A percentile compares a stretch with the other conserved stretches of the same genome.
Evolutionary conservation across 2,329 filamentous ascomycete genomes (phyloP).

Genomic region (Xylogone sp.): DNA sequence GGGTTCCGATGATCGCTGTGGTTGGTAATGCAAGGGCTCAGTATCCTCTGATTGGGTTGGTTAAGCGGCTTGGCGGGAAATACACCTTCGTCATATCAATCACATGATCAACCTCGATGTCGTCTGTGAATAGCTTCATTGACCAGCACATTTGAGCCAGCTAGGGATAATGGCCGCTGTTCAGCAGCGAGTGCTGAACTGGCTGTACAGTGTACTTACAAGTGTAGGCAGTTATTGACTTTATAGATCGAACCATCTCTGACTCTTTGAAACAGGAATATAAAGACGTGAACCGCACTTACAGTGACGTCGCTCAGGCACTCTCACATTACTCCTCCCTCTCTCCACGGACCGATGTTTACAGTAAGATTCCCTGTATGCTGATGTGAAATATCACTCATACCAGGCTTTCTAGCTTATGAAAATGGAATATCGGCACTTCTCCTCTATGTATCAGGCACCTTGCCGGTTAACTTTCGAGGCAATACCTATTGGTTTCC

Average conservation of each 20-base stretch:
- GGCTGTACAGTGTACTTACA: conserved; percentile 88
- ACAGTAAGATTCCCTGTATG: conserved; percentile 60
- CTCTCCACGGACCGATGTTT: conserved; percentile 85
- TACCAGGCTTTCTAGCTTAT: conserved; percentile 58
- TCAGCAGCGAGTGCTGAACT: conserved; percentile 86
- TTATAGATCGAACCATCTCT: conserved; percentile 1
- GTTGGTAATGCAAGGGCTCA: not conserved
- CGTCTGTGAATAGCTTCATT: conserved; percentile 17
- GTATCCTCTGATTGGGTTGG: too few species aligned
- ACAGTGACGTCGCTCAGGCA: conserved; percentile 82
- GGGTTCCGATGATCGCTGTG: conserved; percentile 2
- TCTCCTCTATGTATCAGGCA: conserved; percentile 81
- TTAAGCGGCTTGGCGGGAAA: not conserved
- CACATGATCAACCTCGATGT: conserved; percentile 9
- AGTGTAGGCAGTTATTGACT: conserved; percentile 48
- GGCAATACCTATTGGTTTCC: conserved; percentile 89
- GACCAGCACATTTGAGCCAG: conserved; percentile 9
- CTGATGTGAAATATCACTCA: not conserved
- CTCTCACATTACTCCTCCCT: conserved; percentile 78
- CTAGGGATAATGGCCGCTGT: conserved; percentile 50
- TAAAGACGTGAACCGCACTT: conserved; percentile 85
- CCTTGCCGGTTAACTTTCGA: conserved; percentile 86
- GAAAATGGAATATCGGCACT: conserved; percentile 84
- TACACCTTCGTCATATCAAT: not conserved
- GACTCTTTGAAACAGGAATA: conserved; percentile 68